Evolutionary conservation across 2,329 filamentous ascomycete species (phyloP).

Genomic region (Calonectria crousiana): DNA sequence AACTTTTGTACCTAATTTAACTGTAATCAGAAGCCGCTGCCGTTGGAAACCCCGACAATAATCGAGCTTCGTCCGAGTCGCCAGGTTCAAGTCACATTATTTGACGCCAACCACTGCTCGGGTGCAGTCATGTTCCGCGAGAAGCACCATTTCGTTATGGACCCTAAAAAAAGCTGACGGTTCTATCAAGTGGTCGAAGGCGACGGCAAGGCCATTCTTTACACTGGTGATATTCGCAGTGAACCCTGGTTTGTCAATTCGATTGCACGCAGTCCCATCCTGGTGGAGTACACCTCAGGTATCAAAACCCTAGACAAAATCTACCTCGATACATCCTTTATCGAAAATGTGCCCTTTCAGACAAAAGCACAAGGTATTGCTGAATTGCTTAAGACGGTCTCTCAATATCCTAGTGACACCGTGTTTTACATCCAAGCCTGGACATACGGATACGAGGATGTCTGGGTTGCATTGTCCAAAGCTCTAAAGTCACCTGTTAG

Average conservation of each 20-base stretch:
- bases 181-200: constrained; percentile 75
- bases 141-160: constrained; percentile 33
- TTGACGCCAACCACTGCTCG: constrained; percentile 93
- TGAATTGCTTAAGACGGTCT: constrained; percentile 79
- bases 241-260: constrained; percentile 89
- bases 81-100: constrained; percentile 82
- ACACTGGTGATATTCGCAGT: constrained; percentile 89
- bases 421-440: constrained; percentile 88
- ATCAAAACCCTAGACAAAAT: constrained; percentile 80
- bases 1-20: background rate
- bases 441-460: constrained; percentile 93
- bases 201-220: constrained; percentile 78
- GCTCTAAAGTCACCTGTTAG: constrained; percentile 73
- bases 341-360: constrained; percentile 60
- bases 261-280: constrained; percentile 75
- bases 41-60: constrained; percentile 81
- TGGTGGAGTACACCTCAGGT: constrained; percentile 80
- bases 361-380: constrained; percentile 80
- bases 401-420: constrained; percentile 77
- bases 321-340: constrained; percentile 90
- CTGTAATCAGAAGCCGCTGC: constrained; percentile 75
- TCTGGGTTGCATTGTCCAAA: constrained; percentile 85
- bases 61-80: constrained; percentile 80
- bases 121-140: constrained; percentile 89
- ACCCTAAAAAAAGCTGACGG: background rate